Conservation (phyloP, 2,329 filamentous ascomycete species). For the Polytolypa hystricis region DNA sequence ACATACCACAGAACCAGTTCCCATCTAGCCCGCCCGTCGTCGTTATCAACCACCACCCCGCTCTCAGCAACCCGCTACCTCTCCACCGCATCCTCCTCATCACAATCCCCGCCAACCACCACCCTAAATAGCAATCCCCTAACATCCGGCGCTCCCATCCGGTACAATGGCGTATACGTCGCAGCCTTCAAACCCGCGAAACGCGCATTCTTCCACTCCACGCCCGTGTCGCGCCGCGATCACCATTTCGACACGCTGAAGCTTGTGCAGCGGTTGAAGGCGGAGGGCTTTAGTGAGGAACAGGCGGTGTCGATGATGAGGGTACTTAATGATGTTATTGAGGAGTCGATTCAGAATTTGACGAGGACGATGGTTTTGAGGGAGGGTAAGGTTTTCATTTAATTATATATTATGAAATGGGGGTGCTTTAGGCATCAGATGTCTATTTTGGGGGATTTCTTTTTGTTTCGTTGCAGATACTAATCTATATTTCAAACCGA, state of each 20-base stretch:
- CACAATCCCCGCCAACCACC: not conserved
- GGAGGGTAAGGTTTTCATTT: constrained; percentile 54
- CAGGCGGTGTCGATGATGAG: constrained; percentile 98
- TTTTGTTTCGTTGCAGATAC: not conserved
- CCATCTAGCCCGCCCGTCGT: not conserved
- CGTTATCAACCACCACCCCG: not conserved
- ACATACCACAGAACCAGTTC: not conserved
- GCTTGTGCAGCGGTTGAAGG: constrained; percentile 81
- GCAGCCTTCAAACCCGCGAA: constrained; percentile 31
- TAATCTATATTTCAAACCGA: not conserved
- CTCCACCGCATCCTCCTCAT: not conserved
- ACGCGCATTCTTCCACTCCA: constrained; percentile 54
- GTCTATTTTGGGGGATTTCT: no score
- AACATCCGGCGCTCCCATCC: constrained; percentile 22
- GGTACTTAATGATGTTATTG: constrained; percentile 89
- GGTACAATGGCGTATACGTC: constrained; percentile 39
- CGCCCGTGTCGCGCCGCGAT: constrained; percentile 52
- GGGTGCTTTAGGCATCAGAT: no score
- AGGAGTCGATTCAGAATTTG: constrained; percentile 95
- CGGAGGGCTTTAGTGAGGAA: constrained; percentile 89
- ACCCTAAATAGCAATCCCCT: constrained; percentile 6
- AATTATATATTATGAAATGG: no score
- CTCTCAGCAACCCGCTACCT: not conserved
- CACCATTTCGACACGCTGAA: constrained; percentile 98
- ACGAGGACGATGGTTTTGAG: constrained; percentile 96